A percentile compares a stretch with the other conserved stretches of the same genome.
These are phyloP conservation scores for Sechiopsis laciniata DNA, from an alignment of 306 rosid genomes.

Conservation along the genomic window DNA sequence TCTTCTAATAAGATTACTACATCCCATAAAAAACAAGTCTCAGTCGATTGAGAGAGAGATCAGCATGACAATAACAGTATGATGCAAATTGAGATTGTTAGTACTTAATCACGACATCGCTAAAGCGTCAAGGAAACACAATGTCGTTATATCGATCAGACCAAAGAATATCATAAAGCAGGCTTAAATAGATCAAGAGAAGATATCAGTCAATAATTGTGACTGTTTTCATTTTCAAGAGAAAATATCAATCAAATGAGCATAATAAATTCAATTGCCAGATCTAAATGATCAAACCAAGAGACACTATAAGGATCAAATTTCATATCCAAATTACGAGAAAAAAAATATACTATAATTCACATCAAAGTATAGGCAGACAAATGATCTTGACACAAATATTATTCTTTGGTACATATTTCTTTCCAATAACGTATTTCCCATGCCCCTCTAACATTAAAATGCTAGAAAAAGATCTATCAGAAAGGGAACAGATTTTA, in stretches of 20 bases:
- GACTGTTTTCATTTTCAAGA: not conserved
- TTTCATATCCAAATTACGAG: not conserved
- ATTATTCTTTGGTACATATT: conserved; percentile 18
- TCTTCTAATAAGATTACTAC: conserved; percentile 6
- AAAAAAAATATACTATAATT: conserved; percentile 2
- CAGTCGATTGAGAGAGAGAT: not conserved
- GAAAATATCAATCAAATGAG: not conserved
- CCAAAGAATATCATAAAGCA: not conserved
- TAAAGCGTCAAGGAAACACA: not conserved
- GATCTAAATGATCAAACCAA: not conserved
- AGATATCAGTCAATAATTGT: not conserved
- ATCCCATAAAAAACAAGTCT: not conserved
- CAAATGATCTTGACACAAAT: conserved; percentile 15
- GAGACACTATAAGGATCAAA: not conserved
- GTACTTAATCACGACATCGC: not conserved
- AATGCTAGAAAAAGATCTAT: not conserved
- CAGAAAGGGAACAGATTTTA: not conserved
- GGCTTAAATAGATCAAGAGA: not conserved
- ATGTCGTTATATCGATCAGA: not conserved
- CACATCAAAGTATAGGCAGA: conserved; percentile 12
- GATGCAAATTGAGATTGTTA: not conserved
- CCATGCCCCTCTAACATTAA: conserved; percentile 16
- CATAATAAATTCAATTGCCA: not conserved
- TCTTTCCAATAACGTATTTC: not conserved
- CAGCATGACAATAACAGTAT: not conserved